phyloP scores from a whole-genome alignment of 2,329 filamentous ascomycete species.

The Colletotrichum tabaci region DNA sequence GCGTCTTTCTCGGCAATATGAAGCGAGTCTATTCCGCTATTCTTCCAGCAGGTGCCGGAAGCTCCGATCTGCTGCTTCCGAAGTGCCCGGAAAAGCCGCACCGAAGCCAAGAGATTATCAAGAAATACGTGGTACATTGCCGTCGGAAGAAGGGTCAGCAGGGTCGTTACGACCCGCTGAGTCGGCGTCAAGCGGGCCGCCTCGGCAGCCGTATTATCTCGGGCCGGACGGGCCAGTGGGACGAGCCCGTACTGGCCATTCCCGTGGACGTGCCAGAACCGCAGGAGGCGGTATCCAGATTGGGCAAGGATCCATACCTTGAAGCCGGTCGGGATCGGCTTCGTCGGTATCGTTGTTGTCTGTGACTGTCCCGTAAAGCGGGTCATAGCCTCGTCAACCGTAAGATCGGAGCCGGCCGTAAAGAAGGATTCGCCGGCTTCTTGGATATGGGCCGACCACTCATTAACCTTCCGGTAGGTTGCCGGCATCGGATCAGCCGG shows the following conservation, averaged over 20 bases:
- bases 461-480: not conserved
- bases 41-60: not conserved
- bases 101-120: not conserved
- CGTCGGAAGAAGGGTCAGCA: not conserved
- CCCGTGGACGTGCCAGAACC: no score
- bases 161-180: not conserved
- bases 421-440: no score
- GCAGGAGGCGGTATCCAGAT: no score
- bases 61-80: not conserved
- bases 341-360: no score
- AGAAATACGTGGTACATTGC: not conserved
- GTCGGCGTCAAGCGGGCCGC: not conserved
- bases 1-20: not conserved
- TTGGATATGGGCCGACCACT: not conserved
- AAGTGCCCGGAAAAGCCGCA: not conserved
- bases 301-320: no score
- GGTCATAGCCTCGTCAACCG: no score
- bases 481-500: not conserved
- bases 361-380: no score
- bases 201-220: no score
- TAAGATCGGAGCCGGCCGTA: no score
- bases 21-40: not conserved
- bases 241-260: no score
- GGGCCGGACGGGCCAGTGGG: no score
- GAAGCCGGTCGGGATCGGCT: no score